phyloP scores from a whole-genome alignment of 495 filamentous ascomycete genomes.

The Podospora appendiculata region DNA sequence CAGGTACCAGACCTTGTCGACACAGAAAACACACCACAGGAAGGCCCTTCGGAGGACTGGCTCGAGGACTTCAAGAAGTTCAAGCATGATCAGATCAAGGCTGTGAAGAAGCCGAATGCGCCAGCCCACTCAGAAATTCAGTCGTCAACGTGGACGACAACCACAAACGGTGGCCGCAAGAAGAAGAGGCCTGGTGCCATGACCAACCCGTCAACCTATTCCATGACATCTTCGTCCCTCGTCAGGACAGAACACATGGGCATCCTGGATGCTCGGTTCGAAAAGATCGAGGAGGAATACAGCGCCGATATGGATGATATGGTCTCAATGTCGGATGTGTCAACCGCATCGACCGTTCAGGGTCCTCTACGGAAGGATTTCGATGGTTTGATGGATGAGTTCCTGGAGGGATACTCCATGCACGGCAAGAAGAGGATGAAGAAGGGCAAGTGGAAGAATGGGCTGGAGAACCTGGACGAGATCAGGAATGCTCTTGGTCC shows the following conservation, averaged over 20 bases:
- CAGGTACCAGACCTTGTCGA: slow-evolving; percentile 43
- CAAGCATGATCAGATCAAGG: slow-evolving; percentile 62
- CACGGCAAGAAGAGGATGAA: slow-evolving; percentile 74
- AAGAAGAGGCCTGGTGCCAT: slow-evolving; percentile 91
- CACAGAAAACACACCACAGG: slow-evolving; percentile 29
- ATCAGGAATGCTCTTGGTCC: slow-evolving; percentile 73
- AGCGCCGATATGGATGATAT: slow-evolving; percentile 60
- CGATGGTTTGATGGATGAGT: slow-evolving; percentile 87
- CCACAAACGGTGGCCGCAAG: slow-evolving; percentile 59
- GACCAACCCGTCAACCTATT: slow-evolving; percentile 83
- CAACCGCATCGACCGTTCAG: slow-evolving; percentile 42
- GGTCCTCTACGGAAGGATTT: slow-evolving; percentile 65
- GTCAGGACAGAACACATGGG: slow-evolving; percentile 82
- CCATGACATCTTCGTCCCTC: slow-evolving; percentile 92
- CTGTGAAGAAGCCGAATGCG: slow-evolving; percentile 30
- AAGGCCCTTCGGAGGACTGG: slow-evolving; percentile 60
- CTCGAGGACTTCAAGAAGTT: slow-evolving; percentile 84
- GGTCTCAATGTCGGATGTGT: slow-evolving; percentile 36
- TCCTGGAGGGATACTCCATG: slow-evolving; percentile 68
- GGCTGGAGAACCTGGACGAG: slow-evolving; percentile 85
- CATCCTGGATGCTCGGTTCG: slow-evolving; percentile 82
- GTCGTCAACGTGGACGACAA: slow-evolving; percentile 72
- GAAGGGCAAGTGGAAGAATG: slow-evolving; percentile 73
- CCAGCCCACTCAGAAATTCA: slow-evolving; percentile 53
- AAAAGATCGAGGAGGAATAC: slow-evolving; percentile 80